These are phyloP conservation scores for Inga oerstediana DNA, from an alignment of 306 rosid species.

Conservation along the genomic window DNA sequence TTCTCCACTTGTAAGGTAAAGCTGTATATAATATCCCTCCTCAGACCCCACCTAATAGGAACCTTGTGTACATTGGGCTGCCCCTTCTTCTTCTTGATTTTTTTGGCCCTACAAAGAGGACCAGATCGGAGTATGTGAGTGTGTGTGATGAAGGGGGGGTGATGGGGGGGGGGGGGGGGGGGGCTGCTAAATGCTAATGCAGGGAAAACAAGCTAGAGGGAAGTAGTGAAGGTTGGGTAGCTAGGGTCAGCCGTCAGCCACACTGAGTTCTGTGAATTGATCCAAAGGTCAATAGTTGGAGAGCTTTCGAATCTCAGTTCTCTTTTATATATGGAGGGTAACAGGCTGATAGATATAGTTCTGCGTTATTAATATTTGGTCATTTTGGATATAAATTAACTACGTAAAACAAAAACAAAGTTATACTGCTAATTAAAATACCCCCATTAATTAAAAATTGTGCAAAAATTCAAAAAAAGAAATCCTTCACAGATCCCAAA, in stretches of 20 bases:
- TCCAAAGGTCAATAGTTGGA: conserved; percentile 42
- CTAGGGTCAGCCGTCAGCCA: background rate
- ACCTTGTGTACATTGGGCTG: no score
- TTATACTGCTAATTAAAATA: conserved; percentile 35
- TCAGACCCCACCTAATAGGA: no score
- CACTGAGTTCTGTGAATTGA: conserved; percentile 21
- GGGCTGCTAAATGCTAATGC: conserved; percentile 14
- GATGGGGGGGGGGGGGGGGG: background rate
- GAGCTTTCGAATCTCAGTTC: conserved; percentile 49
- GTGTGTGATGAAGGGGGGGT: background rate
- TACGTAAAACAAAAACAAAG: conserved; percentile 65
- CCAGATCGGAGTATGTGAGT: no score
- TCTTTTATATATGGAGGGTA: conserved; percentile 33
- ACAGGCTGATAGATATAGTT: conserved; percentile 30
- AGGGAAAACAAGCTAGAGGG: conserved; percentile 37
- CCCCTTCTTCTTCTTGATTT: no score
- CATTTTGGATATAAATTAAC: conserved; percentile 29
- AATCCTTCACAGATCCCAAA: conserved; percentile 52
- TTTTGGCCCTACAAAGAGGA: no score
- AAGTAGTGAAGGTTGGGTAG: conserved; percentile 36
- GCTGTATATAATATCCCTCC: no score
- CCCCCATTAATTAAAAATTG: background rate
- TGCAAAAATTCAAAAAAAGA: conserved; percentile 25
- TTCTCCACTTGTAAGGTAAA: no score
- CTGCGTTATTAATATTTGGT: conserved; percentile 10